A percentile compares a stretch with the other conserved stretches of the same genome.
Conservation (phyloP, 805 yeast genomes). For the Wickerhamomyces sydowiorum region DNA sequence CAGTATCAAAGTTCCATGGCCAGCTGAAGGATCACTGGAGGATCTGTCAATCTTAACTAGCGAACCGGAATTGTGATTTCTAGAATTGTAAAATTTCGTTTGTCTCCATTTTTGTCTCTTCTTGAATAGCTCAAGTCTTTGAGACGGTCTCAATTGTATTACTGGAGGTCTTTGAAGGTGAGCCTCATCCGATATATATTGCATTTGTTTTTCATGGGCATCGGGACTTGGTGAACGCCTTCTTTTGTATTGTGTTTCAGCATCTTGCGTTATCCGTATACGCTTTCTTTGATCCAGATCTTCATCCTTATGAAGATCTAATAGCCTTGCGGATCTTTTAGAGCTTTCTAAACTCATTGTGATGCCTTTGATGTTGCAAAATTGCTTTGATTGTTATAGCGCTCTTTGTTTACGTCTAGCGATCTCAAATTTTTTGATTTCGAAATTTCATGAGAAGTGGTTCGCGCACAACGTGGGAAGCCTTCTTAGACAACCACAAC, state of each 20-base stretch:
- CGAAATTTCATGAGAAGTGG: background rate
- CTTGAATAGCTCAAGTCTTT: slow-evolving; percentile 19
- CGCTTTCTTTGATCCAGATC: background rate
- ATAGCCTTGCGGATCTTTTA: background rate
- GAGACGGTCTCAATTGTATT: slow-evolving; percentile 20
- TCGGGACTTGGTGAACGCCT: background rate
- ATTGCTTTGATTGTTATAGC: background rate
- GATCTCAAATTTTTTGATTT: background rate
- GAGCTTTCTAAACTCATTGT: background rate
- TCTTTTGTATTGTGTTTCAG: background rate
- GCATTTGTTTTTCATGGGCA: background rate
- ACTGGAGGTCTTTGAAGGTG: slow-evolving; percentile 28
- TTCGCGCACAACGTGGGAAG: no score
- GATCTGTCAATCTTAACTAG: slow-evolving; percentile 1
- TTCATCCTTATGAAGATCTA: background rate
- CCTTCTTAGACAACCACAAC: no score
- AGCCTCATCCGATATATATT: background rate
- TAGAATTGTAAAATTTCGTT: slow-evolving; percentile 17
- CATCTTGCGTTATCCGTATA: background rate
- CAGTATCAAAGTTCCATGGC: background rate
- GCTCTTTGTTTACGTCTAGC: background rate
- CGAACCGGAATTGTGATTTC: slow-evolving; percentile 2
- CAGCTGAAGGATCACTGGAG: background rate
- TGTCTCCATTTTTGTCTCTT: slow-evolving; percentile 24
- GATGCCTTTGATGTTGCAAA: background rate